Evolutionary conservation across 2,329 filamentous ascomycete genomes (phyloP).

Genomic region (Clarireedia monteithiana): DNA sequence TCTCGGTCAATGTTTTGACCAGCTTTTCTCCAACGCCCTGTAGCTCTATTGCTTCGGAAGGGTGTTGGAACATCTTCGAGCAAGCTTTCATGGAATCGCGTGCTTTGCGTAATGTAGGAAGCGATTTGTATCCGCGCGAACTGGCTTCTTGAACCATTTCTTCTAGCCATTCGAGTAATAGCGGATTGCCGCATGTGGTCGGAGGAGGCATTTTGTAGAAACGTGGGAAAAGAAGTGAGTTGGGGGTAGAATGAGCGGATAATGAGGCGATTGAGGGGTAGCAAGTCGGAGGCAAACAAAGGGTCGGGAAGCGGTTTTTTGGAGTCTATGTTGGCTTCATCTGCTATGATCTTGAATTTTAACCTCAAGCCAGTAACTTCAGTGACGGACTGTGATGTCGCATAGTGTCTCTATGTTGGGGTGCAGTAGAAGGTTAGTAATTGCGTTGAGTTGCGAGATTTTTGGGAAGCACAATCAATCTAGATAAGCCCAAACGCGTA

Average conservation of each 20-base stretch:
- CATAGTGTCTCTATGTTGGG: no score
- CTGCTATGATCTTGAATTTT: no score
- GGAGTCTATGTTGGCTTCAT: no score
- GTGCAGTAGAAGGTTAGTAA: no score
- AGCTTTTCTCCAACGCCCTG: conserved; percentile 67
- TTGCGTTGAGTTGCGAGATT: no score
- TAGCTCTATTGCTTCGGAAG: conserved; percentile 64
- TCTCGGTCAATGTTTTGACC: conserved; percentile 59
- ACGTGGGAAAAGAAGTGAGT: not conserved
- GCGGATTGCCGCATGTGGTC: conserved; percentile 46
- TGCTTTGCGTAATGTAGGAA: conserved; percentile 39
- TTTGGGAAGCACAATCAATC: no score
- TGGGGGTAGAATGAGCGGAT: not conserved
- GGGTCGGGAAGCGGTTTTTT: no score
- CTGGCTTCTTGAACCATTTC: conserved; percentile 68
- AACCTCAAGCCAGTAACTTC: no score
- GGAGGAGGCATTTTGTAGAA: not conserved
- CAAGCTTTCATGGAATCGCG: conserved; percentile 71
- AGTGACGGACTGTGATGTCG: no score
- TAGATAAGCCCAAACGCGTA: no score
- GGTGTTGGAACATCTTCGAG: conserved; percentile 56
- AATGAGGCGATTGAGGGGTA: not conserved
- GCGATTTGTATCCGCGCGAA: conserved; percentile 60
- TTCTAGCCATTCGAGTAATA: conserved; percentile 65
- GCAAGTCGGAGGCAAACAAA: not conserved